Evolutionary conservation across 176 grass and related monocot genomes (phyloP).

Genomic region (Thinopyrum elongatum): DNA sequence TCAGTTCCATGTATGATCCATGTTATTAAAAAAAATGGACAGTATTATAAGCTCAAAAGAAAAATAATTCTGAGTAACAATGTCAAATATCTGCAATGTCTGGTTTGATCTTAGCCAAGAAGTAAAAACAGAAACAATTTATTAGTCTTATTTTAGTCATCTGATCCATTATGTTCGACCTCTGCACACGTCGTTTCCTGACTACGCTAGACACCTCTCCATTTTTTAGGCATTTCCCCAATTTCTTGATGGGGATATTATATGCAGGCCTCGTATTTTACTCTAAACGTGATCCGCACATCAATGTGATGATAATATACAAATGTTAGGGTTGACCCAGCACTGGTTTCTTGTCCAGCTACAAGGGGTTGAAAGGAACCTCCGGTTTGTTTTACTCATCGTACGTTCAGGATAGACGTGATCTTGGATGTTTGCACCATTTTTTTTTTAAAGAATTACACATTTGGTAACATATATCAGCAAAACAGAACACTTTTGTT

Average conservation of each 20-base stretch:
- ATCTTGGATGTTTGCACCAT: no score
- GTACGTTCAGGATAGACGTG: not conserved
- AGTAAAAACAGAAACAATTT: not conserved
- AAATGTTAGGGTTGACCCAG: not conserved
- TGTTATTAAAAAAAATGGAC: not conserved
- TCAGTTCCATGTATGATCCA: not conserved
- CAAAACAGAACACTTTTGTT: not conserved
- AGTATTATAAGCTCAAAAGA: not conserved
- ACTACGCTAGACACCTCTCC: not conserved
- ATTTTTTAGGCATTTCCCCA: not conserved
- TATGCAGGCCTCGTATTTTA: not conserved
- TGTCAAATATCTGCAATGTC: not conserved
- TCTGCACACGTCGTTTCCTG: not conserved
- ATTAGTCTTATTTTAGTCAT: not conserved
- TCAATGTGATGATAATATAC: not conserved
- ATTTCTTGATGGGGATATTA: not conserved
- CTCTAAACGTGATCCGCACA: not conserved
- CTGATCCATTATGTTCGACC: not conserved
- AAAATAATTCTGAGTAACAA: not conserved
- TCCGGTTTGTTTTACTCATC: not conserved
- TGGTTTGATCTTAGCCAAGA: no score
- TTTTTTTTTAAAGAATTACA: no score
- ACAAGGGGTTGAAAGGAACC: not conserved
- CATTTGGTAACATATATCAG: not conserved
- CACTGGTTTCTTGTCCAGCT: slow-evolving; percentile 17